Evolutionary conservation across 352 stramenopile genomes (phyloP), one percentile per base, ranked within the genome.

Genomic region (Sclerospora graminicola): DNA sequence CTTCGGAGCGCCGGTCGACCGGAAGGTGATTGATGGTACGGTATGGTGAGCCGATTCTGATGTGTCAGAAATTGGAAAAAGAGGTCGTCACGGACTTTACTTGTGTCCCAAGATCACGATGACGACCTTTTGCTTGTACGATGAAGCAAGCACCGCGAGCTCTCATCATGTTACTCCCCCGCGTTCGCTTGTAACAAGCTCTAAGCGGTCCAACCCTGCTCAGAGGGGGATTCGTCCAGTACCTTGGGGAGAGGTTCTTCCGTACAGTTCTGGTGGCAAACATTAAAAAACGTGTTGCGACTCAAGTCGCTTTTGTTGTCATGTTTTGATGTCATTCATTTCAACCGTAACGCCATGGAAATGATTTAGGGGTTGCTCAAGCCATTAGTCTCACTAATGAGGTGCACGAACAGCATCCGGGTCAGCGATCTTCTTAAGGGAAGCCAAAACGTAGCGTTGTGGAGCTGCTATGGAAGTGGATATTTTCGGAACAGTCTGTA

Each of bases 311-410:
- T 71, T 14, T 70, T 60, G 9, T 91, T 77, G 2, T 66, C 70
- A 9, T 94, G 82, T 79, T 94, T 79, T 1, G 82, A 91, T 20
- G 63, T 85, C 0, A 84, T 94, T 55, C 77, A 77, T 5, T 50
- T 94, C 15, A 89, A 91, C 45, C 72, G 80, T 16, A 94, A 94
- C 36, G 82, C 82, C 2, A 89, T 94, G 76, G 82, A 79, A 29
- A 94, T 91, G 39, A 84, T n/a, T n/a, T n/a, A n/a, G n/a, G n/a
- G n/a, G n/a, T n/a, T n/a, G n/a, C n/a, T n/a, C n/a, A n/a, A n/a
- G n/a, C n/a, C n/a, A n/a, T n/a, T n/a, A n/a, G n/a, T n/a, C n/a
- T n/a, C n/a, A n/a, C n/a, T n/a, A n/a, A n/a, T n/a, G n/a, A n/a
- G n/a, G n/a, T n/a, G n/a, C n/a, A n/a, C n/a, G n/a, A n/a, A n/a